Conservation (phyloP, 2,329 filamentous ascomycete species). For the Plectosphaerella cucumerina region DNA sequence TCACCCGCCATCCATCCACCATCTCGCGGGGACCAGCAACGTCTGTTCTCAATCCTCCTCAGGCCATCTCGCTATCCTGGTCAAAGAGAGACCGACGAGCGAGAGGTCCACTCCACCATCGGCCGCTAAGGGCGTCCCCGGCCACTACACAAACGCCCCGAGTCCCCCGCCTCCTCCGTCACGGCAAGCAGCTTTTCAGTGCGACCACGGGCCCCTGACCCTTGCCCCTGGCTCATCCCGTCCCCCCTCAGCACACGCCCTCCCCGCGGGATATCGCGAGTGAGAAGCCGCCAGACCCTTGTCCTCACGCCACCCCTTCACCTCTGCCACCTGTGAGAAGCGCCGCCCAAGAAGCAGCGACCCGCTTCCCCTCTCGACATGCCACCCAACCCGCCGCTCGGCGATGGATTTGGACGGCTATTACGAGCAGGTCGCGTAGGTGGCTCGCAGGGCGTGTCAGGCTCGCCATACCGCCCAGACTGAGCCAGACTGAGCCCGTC, state of each 20-base stretch:
- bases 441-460: neutral
- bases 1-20: too few relatives aligned
- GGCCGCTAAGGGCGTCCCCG: too few relatives aligned
- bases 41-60: too few relatives aligned
- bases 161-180: neutral
- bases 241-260: neutral
- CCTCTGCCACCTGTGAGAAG: neutral
- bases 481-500: too few relatives aligned
- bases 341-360: neutral
- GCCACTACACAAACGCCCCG: neutral
- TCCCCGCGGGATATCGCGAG: neutral
- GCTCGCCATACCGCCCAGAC: neutral
- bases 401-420: slow-evolving; percentile 13
- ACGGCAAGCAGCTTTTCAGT: neutral
- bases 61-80: too few relatives aligned
- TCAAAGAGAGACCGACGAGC: too few relatives aligned
- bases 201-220: neutral
- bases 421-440: neutral
- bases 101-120: too few relatives aligned
- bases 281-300: slow-evolving; percentile 2
- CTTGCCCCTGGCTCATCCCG: neutral
- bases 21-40: too few relatives aligned
- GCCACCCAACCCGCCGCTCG: slow-evolving; percentile 3
- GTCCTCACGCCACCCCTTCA: slow-evolving; percentile 2
- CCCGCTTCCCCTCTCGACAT: slow-evolving; percentile 7